These are phyloP conservation scores for Penicillium alfredii DNA, from an alignment of 495 filamentous ascomycete species.

Conservation along the genomic window DNA sequence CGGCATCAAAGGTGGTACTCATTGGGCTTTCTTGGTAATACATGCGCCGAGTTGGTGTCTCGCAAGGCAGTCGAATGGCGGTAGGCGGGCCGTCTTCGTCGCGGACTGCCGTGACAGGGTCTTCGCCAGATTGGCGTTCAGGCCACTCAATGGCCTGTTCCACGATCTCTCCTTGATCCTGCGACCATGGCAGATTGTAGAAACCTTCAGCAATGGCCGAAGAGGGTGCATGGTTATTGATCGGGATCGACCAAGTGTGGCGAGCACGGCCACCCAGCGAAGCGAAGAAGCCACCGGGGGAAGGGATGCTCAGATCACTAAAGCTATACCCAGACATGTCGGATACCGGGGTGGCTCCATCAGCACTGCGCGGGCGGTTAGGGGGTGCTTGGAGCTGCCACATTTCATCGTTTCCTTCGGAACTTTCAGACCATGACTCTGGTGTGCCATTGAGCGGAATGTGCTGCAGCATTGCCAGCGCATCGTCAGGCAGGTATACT, in stretches of 20 bases:
- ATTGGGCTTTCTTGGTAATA: constrained; percentile 27
- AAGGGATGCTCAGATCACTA: constrained; percentile 74
- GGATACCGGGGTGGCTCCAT: constrained; percentile 43
- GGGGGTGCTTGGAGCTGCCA: constrained; percentile 32
- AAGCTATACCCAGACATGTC: constrained; percentile 50
- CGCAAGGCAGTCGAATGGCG: constrained; percentile 40
- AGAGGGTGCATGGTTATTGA: constrained; percentile 51
- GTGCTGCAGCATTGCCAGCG: constrained; percentile 69
- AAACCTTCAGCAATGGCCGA: constrained; percentile 79
- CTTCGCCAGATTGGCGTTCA: constrained; percentile 38
- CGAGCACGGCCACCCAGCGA: constrained; percentile 65
- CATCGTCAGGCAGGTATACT: constrained; percentile 70
- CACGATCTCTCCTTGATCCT: constrained; percentile 45
- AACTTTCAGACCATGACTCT: constrained; percentile 38
- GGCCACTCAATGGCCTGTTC: constrained; percentile 63
- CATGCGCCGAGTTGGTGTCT: constrained; percentile 17
- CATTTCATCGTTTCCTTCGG: constrained; percentile 47
- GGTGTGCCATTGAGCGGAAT: constrained; percentile 54
- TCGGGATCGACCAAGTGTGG: constrained; percentile 65
- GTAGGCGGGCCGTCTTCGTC: constrained; percentile 61
- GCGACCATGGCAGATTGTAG: constrained; percentile 71
- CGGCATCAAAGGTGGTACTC: constrained; percentile 25
- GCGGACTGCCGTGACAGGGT: constrained; percentile 39
- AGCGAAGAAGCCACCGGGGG: constrained; percentile 86
- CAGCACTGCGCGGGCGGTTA: constrained; percentile 31